A percentile compares a stretch with the other conserved stretches of the same genome.
These are phyloP conservation scores for Apiospora sp. DNA, from an alignment of 2,329 filamentous ascomycete species.

Conservation along the genomic window DNA sequence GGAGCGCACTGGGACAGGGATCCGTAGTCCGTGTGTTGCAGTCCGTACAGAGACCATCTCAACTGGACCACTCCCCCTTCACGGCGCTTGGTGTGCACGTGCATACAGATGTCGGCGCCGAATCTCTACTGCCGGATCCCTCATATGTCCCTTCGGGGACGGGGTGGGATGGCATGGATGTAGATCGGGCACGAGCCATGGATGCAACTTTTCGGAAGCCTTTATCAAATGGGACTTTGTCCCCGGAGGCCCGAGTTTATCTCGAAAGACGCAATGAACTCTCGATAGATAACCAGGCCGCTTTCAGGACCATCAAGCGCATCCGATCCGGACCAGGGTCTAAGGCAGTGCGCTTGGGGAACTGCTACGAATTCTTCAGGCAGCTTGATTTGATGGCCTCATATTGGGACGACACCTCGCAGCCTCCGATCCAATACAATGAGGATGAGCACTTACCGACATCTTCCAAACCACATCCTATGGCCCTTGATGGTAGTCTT, in stretches of 20 bases:
- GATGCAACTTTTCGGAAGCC: constrained; percentile 57
- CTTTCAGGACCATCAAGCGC: constrained; percentile 68
- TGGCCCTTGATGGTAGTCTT: constrained; percentile 30
- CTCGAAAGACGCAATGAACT: constrained; percentile 66
- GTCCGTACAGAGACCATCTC: constrained; percentile 59
- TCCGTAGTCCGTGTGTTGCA: constrained; percentile 61
- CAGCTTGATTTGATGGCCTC: constrained; percentile 65
- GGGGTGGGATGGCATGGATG: constrained; percentile 57
- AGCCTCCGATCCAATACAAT: constrained; percentile 33
- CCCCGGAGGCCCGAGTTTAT: constrained; percentile 66
- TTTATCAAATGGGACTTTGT: constrained; percentile 61
- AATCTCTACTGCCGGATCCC: constrained; percentile 62
- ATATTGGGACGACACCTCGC: constrained; percentile 69
- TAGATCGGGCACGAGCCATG: constrained; percentile 57
- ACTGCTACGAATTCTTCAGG: constrained; percentile 72
- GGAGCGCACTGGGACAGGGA: constrained; percentile 32
- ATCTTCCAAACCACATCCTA: constrained; percentile 24
- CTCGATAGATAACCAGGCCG: constrained; percentile 61
- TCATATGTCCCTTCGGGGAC: constrained; percentile 61
- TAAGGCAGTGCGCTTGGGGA: constrained; percentile 63
- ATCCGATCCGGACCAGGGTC: constrained; percentile 63
- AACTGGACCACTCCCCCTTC: constrained; percentile 59
- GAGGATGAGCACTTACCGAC: constrained; percentile 22
- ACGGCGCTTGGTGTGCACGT: constrained; percentile 66
- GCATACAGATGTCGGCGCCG: constrained; percentile 55